Evolutionary conservation across 306 rosid genomes (phyloP).

Genomic region (Acacia crassicarpa): DNA sequence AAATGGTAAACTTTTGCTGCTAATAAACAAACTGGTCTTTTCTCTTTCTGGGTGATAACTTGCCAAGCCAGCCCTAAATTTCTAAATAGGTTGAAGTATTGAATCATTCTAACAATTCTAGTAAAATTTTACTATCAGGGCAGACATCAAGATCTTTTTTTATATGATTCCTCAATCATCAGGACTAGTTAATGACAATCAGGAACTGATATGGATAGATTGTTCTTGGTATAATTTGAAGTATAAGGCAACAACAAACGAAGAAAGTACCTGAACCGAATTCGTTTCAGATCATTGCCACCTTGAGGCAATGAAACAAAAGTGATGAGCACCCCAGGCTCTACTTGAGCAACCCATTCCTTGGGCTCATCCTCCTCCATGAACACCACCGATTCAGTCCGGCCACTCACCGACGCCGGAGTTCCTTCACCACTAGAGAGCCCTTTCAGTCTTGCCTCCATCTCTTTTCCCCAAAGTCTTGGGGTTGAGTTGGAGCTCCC

Average conservation of each 20-base stretch:
- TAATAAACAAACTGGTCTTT: not conserved
- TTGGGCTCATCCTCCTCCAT: slow-evolving; percentile 95
- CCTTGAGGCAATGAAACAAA: slow-evolving; percentile 91
- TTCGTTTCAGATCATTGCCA: slow-evolving; percentile 93
- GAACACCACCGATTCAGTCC: slow-evolving; percentile 74
- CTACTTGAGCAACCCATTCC: slow-evolving; percentile 98
- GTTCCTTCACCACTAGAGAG: slow-evolving; percentile 93
- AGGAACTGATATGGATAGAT: not conserved
- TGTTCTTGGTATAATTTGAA: not conserved
- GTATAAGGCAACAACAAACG: slow-evolving; percentile 21
- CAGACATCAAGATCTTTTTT: not conserved
- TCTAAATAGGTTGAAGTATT: not conserved
- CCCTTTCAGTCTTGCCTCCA: slow-evolving; percentile 77
- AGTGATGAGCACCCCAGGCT: slow-evolving; percentile 97
- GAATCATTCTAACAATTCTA: not conserved
- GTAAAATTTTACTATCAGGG: not conserved
- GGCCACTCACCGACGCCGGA: slow-evolving; percentile 88
- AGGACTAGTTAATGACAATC: not conserved
- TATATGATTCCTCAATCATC: not conserved
- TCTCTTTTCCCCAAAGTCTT: slow-evolving; percentile 83
- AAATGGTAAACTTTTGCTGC: not conserved
- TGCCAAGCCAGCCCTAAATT: not conserved
- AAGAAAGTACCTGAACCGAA: slow-evolving; percentile 84
- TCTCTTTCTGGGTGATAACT: not conserved
- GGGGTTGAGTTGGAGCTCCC: slow-evolving; percentile 92